Evolutionary conservation across 768 basidiomycete species (phyloP).

Genomic region (Chalciporus sphaerocephalus): DNA sequence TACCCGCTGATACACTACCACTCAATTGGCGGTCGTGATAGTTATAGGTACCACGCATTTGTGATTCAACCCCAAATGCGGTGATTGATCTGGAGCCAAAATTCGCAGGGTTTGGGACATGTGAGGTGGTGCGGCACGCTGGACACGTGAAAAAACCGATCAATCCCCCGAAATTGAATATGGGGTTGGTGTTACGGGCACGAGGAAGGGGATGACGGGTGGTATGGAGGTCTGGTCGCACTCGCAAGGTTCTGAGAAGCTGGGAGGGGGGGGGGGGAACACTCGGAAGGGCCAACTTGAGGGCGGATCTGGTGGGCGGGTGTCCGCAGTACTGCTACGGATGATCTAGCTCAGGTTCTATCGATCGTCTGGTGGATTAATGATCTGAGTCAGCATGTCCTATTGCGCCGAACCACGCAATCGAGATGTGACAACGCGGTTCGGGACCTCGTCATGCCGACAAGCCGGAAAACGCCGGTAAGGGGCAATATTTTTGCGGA

Average conservation of each 20-base stretch:
- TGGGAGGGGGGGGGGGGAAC: background rate
- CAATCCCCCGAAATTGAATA: conserved; percentile 26
- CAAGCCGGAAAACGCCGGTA: conserved; percentile 22
- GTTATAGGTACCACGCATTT: too few relatives aligned
- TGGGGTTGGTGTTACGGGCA: conserved; percentile 19
- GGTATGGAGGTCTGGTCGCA: background rate
- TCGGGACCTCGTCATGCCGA: conserved; percentile 7
- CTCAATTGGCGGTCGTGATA: too few relatives aligned
- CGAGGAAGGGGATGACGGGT: conserved; percentile 20
- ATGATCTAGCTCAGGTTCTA: background rate
- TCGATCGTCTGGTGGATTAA: background rate
- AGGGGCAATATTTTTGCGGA: conserved; percentile 28
- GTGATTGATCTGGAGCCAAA: background rate
- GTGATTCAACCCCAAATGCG: background rate
- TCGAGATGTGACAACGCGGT: conserved; percentile 23
- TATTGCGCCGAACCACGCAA: background rate
- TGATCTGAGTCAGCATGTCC: background rate
- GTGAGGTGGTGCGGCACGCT: conserved; percentile 23
- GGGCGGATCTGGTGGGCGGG: too few relatives aligned
- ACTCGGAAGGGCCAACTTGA: too few relatives aligned
- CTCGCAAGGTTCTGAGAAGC: too few relatives aligned
- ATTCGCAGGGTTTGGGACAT: background rate
- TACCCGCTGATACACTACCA: too few relatives aligned
- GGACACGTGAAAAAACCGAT: conserved; percentile 30
- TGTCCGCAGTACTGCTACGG: background rate